Evolutionary conservation across 352 stramenopile genomes (phyloP).

Genomic region (Phytopythium aichiense): DNA sequence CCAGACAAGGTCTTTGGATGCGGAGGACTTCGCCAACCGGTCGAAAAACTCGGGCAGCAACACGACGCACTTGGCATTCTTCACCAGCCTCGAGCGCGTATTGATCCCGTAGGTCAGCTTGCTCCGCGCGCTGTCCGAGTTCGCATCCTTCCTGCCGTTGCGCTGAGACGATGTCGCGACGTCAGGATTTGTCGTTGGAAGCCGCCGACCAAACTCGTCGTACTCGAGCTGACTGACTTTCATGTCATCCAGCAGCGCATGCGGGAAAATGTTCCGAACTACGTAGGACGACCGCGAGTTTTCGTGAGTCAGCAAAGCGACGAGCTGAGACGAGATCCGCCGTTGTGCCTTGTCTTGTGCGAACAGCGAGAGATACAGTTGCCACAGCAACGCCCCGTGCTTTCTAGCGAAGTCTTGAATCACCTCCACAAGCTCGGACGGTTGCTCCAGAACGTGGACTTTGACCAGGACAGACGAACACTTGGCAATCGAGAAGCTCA

Average conservation of each 20-base stretch:
- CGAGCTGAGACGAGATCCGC: conserved; percentile 82
- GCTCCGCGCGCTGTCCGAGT: conserved; percentile 58
- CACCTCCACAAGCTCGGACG: conserved; percentile 79
- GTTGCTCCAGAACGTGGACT: conserved; percentile 82
- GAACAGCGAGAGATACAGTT: conserved; percentile 79
- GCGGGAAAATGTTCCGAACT: conserved; percentile 81
- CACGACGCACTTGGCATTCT: conserved; percentile 74
- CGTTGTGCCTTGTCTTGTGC: conserved; percentile 82
- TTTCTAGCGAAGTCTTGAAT: conserved; percentile 87
- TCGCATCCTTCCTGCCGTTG: conserved; percentile 18
- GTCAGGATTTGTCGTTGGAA: conserved; percentile 54
- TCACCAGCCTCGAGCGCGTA: conserved; percentile 67
- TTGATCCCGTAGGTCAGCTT: conserved; percentile 75
- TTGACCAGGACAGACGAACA: conserved; percentile 86
- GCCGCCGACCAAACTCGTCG: conserved; percentile 75
- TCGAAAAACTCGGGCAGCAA: conserved; percentile 87
- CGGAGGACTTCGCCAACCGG: conserved; percentile 62
- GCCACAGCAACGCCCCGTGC: conserved; percentile 78
- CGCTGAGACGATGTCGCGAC: conserved; percentile 39
- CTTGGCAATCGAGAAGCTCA: conserved; percentile 84
- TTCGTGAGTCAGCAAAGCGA: conserved; percentile 82
- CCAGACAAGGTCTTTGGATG: conserved; percentile 84
- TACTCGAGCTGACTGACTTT: conserved; percentile 72
- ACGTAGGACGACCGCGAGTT: conserved; percentile 80
- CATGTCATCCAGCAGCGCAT: conserved; percentile 76